A percentile compares a stretch with the other conserved stretches of the same genome.
Evolutionary conservation across 2,329 filamentous ascomycete genomes (phyloP).

Genomic region (Pyrenochaeta sp.): DNA sequence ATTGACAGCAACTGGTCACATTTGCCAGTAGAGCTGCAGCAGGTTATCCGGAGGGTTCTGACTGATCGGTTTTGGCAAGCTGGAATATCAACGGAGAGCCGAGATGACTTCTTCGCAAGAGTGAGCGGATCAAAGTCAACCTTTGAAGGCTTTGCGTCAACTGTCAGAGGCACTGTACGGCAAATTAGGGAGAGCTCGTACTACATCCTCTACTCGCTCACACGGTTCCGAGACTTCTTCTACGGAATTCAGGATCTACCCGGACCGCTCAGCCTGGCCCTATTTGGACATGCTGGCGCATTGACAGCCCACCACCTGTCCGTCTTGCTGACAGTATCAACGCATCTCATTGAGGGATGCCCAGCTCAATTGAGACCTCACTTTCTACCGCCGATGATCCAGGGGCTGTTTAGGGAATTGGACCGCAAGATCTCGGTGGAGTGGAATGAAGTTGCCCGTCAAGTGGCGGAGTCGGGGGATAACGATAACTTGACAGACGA

Average conservation of each 20-base stretch:
- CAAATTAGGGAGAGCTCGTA: conserved; percentile 94
- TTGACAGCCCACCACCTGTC: conserved; percentile 93
- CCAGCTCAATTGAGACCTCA: conserved; percentile 77
- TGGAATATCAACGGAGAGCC: conserved; percentile 93
- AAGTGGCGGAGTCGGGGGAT: conserved; percentile 69
- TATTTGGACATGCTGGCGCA: conserved; percentile 83
- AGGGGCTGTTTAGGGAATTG: conserved; percentile 83
- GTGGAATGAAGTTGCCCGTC: conserved; percentile 76
- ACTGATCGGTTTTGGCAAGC: conserved; percentile 99
- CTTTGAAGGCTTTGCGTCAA: conserved; percentile 92
- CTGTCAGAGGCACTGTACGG: conserved; percentile 86
- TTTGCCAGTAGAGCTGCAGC: conserved; percentile 77
- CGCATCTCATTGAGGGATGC: conserved; percentile 91
- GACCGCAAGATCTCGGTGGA: conserved; percentile 87
- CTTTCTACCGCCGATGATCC: conserved; percentile 85
- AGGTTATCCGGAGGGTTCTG: conserved; percentile 81
- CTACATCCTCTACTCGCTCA: conserved; percentile 93
- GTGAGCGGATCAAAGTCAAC: conserved; percentile 89
- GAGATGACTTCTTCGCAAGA: conserved; percentile 94
- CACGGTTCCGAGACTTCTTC: conserved; percentile 83
- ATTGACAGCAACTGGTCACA: conserved; percentile 78
- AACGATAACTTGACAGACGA: conserved; percentile 85
- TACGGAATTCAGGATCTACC: conserved; percentile 90
- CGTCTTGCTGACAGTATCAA: conserved; percentile 87
- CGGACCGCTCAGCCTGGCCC: conserved; percentile 79